Conservation (phyloP, 768 basidiomycete species). For the Boletus pseudopeckii region DNA sequence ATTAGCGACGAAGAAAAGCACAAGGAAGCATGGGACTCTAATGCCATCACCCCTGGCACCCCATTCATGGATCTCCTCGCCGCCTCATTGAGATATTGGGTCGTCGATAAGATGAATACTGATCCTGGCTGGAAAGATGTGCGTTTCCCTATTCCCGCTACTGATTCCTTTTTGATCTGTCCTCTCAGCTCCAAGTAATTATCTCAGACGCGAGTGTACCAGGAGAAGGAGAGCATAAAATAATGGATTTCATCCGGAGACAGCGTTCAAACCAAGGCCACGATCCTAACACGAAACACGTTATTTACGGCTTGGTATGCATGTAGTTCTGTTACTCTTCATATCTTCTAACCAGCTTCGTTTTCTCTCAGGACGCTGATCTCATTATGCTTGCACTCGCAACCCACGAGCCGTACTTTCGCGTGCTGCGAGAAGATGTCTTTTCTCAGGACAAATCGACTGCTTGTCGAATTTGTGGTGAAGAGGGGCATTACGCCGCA, state of each 20-base stretch:
- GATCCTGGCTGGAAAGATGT: conserved; percentile 97
- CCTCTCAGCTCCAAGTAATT: conserved; percentile 79
- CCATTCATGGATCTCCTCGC: conserved; percentile 97
- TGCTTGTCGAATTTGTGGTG: conserved; percentile 90
- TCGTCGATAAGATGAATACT: conserved; percentile 88
- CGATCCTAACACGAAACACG: conserved; percentile 92
- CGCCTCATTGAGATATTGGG: conserved; percentile 89
- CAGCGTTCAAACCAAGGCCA: conserved; percentile 86
- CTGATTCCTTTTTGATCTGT: neutral
- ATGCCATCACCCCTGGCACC: conserved; percentile 98
- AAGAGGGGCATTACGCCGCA: conserved; percentile 92
- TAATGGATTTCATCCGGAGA: conserved; percentile 96
- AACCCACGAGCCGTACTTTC: conserved; percentile 98
- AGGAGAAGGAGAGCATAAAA: conserved; percentile 99
- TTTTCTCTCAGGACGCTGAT: conserved; percentile 79
- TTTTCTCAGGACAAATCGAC: conserved; percentile 79
- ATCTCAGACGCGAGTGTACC: conserved; percentile 97
- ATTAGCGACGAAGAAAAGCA: conserved; percentile 78
- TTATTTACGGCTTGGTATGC: conserved; percentile 93
- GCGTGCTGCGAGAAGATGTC: conserved; percentile 96
- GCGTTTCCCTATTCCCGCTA: conserved; percentile 15
- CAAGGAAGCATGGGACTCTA: conserved; percentile 92
- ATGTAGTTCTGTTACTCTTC: neutral
- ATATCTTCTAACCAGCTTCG: conserved; percentile 7
- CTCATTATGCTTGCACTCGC: conserved; percentile 98